These are phyloP conservation scores for Dentipellis fragilis DNA, from an alignment of 768 basidiomycete genomes.

Conservation along the genomic window DNA sequence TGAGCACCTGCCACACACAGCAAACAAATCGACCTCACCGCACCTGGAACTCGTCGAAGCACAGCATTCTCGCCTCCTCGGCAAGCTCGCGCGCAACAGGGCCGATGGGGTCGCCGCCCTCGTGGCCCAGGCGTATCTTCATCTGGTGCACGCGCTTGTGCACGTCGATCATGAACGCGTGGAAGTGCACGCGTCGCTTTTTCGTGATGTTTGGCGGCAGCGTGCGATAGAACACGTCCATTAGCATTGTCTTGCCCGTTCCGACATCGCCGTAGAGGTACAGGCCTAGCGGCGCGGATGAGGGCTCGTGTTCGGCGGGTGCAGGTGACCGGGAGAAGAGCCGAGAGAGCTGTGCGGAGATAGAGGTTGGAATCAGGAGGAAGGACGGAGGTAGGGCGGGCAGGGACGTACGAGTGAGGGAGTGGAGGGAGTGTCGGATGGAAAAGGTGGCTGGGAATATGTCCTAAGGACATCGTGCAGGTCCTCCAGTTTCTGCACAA, in stretches of 20 bases:
- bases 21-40: constrained; percentile 20
- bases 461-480: constrained; percentile 60
- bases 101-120: constrained; percentile 72
- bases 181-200: constrained; percentile 92
- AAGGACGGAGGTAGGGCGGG: background rate
- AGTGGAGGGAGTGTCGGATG: constrained; percentile 22
- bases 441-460: constrained; percentile 64
- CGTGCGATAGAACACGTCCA: constrained; percentile 93
- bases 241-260: constrained; percentile 97
- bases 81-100: constrained; percentile 86
- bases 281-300: constrained; percentile 50
- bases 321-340: constrained; percentile 5
- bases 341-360: constrained; percentile 5
- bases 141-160: constrained; percentile 85
- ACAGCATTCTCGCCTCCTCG: constrained; percentile 72
- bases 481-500: constrained; percentile 73
- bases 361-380: background rate
- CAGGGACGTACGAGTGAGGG: constrained; percentile 23
- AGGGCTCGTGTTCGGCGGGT: constrained; percentile 6
- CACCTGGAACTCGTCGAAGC: constrained; percentile 98
- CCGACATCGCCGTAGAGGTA: constrained; percentile 97
- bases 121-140: constrained; percentile 32
- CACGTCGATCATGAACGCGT: constrained; percentile 98
- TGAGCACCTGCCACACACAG: background rate
- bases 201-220: constrained; percentile 55